A percentile compares a stretch with the other conserved stretches of the same genome.
phyloP scores from a whole-genome alignment of 2,329 filamentous ascomycete species.

The Erysiphe pulchra region DNA sequence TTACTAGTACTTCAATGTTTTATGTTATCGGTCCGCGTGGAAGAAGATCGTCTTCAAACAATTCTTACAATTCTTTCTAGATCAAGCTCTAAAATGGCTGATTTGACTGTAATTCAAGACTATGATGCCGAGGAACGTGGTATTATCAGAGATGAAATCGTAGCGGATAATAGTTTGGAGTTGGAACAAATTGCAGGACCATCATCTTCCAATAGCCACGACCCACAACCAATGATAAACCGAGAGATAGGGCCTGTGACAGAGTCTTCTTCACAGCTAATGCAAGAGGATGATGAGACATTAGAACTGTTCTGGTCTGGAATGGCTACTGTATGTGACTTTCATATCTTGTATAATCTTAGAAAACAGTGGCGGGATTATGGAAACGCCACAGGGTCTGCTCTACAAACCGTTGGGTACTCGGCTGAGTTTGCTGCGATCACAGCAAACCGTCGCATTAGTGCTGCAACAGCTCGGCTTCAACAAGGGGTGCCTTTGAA shows the following conservation, averaged over 20 bases:
- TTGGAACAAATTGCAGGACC: constrained; percentile 4
- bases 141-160: constrained; percentile 7
- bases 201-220: not conserved
- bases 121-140: constrained; percentile 13
- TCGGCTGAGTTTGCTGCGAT: constrained; percentile 9
- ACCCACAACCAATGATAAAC: constrained; percentile 3
- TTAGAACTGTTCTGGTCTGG: constrained; percentile 13
- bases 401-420: constrained; percentile 11
- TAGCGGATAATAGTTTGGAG: constrained; percentile 8
- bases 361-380: constrained; percentile 11
- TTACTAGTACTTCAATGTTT: constrained; percentile 32
- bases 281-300: constrained; percentile 6
- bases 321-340: constrained; percentile 11
- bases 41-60: constrained; percentile 27
- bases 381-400: constrained; percentile 8
- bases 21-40: constrained; percentile 36
- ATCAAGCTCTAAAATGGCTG: constrained; percentile 3
- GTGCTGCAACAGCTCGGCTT: constrained; percentile 7
- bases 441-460: constrained; percentile 8
- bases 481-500: constrained; percentile 5
- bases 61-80: constrained; percentile 3
- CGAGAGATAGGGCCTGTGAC: constrained; percentile 7
- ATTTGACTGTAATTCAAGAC: constrained; percentile 7
- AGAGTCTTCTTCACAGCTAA: constrained; percentile 3
- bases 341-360: constrained; percentile 12